phyloP scores from a whole-genome alignment of 139 green algal genomes.

The Volvox africanus region DNA sequence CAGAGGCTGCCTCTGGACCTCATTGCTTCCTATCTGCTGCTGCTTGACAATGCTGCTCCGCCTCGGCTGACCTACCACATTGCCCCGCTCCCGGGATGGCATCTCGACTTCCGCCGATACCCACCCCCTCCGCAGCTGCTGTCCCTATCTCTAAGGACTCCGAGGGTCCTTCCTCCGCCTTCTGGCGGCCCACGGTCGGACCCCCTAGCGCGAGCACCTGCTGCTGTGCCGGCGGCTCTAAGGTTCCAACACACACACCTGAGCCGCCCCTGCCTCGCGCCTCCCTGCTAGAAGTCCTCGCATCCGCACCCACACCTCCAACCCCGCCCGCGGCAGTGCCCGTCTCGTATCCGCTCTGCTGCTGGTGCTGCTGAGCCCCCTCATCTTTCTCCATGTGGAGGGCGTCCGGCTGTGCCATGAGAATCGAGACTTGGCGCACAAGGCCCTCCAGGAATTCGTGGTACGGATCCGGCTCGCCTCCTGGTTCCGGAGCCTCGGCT shows the following conservation, averaged over 20 bases:
- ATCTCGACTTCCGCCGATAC: background rate
- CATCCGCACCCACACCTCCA: background rate
- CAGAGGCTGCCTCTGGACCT: no score
- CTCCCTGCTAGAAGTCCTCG: background rate
- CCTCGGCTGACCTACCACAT: background rate
- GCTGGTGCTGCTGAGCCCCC: background rate
- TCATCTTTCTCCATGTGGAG: background rate
- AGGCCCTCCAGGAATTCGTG: conserved; percentile 30
- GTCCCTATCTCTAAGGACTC: background rate
- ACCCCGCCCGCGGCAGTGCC: background rate
- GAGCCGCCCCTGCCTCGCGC: background rate
- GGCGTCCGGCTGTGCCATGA: background rate
- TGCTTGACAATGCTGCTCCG: no score
- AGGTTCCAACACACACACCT: background rate
- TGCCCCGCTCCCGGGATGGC: background rate
- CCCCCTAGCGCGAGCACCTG: background rate
- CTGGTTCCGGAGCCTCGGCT: conserved; percentile 10
- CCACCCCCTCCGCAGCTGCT: background rate
- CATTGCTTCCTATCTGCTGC: no score
- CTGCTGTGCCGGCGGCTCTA: background rate
- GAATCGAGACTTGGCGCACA: background rate
- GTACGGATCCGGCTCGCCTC: conserved; percentile 40
- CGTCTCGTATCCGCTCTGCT: background rate
- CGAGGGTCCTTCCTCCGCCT: background rate
- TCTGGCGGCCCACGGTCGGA: background rate